phyloP scores from a whole-genome alignment of 2,329 filamentous ascomycete species.

The Cryoendolithus antarcticus region DNA sequence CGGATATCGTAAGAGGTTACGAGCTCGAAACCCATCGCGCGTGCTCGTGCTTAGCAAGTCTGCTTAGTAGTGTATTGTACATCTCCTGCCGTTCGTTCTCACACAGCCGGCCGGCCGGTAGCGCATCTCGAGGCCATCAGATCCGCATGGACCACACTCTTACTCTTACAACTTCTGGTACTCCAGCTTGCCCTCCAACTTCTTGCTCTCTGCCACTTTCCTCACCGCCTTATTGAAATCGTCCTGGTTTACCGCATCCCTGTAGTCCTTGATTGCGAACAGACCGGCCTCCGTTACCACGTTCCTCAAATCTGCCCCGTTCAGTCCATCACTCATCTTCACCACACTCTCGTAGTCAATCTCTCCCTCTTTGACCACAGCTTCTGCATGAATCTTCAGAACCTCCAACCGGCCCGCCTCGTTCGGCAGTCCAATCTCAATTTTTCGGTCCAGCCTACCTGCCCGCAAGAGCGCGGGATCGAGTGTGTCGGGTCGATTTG shows the following conservation, averaged over 20 bases:
- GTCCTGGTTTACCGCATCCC: constrained; percentile 92
- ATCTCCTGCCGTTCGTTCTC: too few relatives aligned
- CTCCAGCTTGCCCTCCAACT: constrained; percentile 94
- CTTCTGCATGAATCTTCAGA: constrained; percentile 87
- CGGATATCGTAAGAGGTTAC: too few relatives aligned
- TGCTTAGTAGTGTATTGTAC: too few relatives aligned
- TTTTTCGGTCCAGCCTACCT: constrained; percentile 89
- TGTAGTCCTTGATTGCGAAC: constrained; percentile 96
- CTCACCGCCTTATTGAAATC: constrained; percentile 99
- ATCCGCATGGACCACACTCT: too few relatives aligned
- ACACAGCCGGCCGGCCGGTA: too few relatives aligned
- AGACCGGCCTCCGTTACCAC: constrained; percentile 95
- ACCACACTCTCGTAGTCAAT: constrained; percentile 98
- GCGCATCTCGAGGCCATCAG: too few relatives aligned
- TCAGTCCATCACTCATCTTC: constrained; percentile 98
- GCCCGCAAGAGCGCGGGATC: constrained; percentile 87
- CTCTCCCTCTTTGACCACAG: constrained; percentile 81
- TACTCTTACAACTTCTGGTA: constrained; percentile 77
- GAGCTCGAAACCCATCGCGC: too few relatives aligned
- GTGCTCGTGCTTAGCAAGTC: too few relatives aligned
- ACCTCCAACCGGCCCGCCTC: constrained; percentile 94
- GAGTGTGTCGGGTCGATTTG: constrained; percentile 90
- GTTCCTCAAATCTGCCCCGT: constrained; percentile 93
- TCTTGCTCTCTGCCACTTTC: constrained; percentile 96
- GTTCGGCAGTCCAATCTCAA: constrained; percentile 93